phyloP scores from a whole-genome alignment of 768 basidiomycete species.

The Psilocybe sp. region DNA sequence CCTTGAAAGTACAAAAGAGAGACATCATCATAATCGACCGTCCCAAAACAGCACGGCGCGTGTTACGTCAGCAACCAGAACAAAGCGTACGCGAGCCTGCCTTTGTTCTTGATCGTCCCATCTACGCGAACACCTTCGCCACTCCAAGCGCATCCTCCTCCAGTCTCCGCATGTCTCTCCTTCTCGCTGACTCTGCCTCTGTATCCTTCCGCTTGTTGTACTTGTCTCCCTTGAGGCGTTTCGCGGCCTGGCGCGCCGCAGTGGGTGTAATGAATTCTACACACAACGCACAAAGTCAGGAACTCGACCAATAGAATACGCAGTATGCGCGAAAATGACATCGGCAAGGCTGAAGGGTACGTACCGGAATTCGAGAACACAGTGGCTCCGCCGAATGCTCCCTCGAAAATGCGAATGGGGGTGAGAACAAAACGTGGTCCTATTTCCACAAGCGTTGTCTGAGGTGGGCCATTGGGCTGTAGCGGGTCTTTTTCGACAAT shows the following conservation, averaged over 20 bases:
- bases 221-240: conserved; percentile 73
- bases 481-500: conserved; percentile 93
- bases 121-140: conserved; percentile 85
- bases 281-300: background rate
- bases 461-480: conserved; percentile 80
- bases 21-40: conserved; percentile 6
- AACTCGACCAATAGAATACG: background rate
- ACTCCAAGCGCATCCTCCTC: conserved; percentile 82
- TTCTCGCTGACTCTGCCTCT: conserved; percentile 58
- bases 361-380: conserved; percentile 93
- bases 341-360: conserved; percentile 17
- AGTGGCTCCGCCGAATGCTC: conserved; percentile 92
- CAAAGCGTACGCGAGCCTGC: conserved; percentile 14
- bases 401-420: conserved; percentile 97
- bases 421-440: conserved; percentile 97
- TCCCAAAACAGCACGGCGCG: conserved; percentile 9
- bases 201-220: conserved; percentile 83
- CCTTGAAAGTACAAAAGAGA: conserved; percentile 17
- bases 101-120: background rate
- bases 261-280: conserved; percentile 92
- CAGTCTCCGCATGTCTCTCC: conserved; percentile 62
- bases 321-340: conserved; percentile 11
- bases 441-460: conserved; percentile 91
- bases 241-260: conserved; percentile 66
- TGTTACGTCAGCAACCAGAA: conserved; percentile 12